Percentiles rank a stretch among this genome's conserved stretches.
Conservation (phyloP, 345 rosid species). For the Garcia nutans region DNA sequence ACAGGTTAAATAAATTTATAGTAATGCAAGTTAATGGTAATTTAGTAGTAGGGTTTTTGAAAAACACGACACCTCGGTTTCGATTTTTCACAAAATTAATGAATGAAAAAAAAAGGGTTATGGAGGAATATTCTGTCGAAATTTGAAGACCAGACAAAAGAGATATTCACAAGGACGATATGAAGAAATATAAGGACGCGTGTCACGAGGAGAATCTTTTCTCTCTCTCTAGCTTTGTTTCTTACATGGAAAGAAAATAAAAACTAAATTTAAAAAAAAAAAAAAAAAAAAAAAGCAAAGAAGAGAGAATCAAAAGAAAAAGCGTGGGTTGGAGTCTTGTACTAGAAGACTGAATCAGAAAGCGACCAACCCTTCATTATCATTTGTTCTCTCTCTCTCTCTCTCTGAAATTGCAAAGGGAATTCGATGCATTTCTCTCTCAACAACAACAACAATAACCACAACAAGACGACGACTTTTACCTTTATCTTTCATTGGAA, state of each 20-base stretch:
- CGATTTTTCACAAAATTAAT: slow-evolving; percentile 24
- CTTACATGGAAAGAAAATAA: no score
- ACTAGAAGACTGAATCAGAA: slow-evolving; percentile 45
- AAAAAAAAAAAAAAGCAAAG: not conserved
- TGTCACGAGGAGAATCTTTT: slow-evolving; percentile 52
- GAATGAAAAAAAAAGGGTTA: not conserved
- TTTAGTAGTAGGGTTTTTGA: not conserved
- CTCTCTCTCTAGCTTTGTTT: not conserved
- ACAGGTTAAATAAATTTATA: no score
- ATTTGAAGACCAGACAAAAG: slow-evolving; percentile 46
- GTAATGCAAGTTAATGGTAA: no score
- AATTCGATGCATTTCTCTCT: slow-evolving; percentile 45
- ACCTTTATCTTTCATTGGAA: slow-evolving; percentile 33
- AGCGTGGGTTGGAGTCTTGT: slow-evolving; percentile 35
- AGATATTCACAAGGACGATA: slow-evolving; percentile 59
- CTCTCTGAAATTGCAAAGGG: slow-evolving; percentile 12
- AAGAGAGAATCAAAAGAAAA: slow-evolving; percentile 28
- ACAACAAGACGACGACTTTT: not conserved
- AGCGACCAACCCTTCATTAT: slow-evolving; percentile 52
- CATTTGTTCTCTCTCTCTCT: slow-evolving; percentile 1
- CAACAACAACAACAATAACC: no score
- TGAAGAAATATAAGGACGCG: slow-evolving; percentile 49
- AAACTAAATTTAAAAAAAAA: not conserved
- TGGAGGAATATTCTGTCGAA: slow-evolving; percentile 36
- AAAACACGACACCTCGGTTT: slow-evolving; percentile 15